Conservation (phyloP, 352 stramenopile genomes). For the Pythium brassicae region DNA sequence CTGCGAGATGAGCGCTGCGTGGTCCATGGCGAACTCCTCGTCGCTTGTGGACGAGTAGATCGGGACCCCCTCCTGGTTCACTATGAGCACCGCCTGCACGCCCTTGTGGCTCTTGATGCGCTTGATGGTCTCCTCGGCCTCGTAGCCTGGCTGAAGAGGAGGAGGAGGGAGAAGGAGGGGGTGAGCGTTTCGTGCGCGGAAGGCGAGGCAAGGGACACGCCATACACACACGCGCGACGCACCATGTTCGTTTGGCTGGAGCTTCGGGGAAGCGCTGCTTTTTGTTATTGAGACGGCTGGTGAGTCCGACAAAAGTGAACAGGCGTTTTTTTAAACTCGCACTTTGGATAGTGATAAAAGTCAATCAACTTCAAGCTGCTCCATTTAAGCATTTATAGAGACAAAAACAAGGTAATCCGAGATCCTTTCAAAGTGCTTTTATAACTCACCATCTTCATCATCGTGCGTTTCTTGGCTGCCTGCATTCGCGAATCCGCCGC, state of each 20-base stretch:
- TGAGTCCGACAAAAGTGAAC: too few species aligned
- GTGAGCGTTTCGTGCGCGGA: neutral
- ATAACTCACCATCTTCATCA: too few species aligned
- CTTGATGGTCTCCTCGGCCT: constrained; percentile 94
- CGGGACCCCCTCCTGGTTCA: constrained; percentile 90
- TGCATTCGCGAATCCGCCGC: too few species aligned
- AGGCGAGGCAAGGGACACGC: too few species aligned
- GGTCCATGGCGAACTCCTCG: constrained; percentile 86
- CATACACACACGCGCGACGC: too few species aligned
- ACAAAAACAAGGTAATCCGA: neutral
- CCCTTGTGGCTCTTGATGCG: constrained; percentile 93
- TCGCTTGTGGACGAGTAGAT: constrained; percentile 91
- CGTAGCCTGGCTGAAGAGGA: constrained; percentile 59
- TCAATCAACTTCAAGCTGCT: neutral
- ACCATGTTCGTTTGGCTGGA: too few species aligned
- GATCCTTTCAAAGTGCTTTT: too few species aligned
- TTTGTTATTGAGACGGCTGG: too few species aligned
- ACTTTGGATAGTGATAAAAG: too few species aligned
- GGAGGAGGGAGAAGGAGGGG: neutral
- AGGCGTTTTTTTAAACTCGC: too few species aligned
- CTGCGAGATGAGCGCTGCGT: constrained; percentile 85
- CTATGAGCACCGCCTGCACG: constrained; percentile 91
- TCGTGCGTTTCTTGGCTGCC: too few species aligned
- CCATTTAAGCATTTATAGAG: neutral
- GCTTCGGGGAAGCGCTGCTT: too few species aligned